Base-by-base conservation (phyloP, 2,329 filamentous ascomycete species). In the Tolypocladium album region DNA sequence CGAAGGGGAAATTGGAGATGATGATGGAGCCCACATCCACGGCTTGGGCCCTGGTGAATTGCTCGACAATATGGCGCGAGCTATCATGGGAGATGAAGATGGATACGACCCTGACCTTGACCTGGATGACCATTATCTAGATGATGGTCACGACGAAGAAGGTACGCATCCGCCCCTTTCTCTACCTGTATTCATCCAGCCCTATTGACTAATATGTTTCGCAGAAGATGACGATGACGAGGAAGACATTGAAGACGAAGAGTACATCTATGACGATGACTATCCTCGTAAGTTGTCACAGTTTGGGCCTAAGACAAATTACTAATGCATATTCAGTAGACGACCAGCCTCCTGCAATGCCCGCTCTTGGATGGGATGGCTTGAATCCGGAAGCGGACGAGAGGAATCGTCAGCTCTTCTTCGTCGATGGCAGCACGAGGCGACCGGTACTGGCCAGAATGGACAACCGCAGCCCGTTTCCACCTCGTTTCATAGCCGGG, bases 231-330 rank as follows among this genome's bases (percentile, higher is more conserved):
- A 82, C 7, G 82, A 84, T 5, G 89, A 91, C 55, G 87, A 89
- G 22, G 88, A 89, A 47, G 86, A 87, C 52, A 82, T 88, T 65
- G 86, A 87, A 53, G 88, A 90, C 57, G 83, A 85, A 24, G 82
- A 86, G 59, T 85, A 85, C 67, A 76, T 82, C 61, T 86, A 84
- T 62, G 83, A 85, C 61, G 82, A 83, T 31, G 80, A 80, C 39
- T 84, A 82, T 71, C 78, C 81, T 61, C 76, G 82, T 84, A 76
- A 74, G 80, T 78, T 1, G 20, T 60, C 55, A 38, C 36, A 9
- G 55, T 31, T 47, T 11, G 8, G 8, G 52, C 57, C 17, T 34
- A 22, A 43, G 15, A 45, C 8, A 20, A n/a, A 15, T 39, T 1
- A 5, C 42, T 47, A 12, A 36, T 13, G 13, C 24, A 36, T 36